phyloP scores from a whole-genome alignment of 2,329 filamentous ascomycete genomes.

The Leptographium radiaticola region DNA sequence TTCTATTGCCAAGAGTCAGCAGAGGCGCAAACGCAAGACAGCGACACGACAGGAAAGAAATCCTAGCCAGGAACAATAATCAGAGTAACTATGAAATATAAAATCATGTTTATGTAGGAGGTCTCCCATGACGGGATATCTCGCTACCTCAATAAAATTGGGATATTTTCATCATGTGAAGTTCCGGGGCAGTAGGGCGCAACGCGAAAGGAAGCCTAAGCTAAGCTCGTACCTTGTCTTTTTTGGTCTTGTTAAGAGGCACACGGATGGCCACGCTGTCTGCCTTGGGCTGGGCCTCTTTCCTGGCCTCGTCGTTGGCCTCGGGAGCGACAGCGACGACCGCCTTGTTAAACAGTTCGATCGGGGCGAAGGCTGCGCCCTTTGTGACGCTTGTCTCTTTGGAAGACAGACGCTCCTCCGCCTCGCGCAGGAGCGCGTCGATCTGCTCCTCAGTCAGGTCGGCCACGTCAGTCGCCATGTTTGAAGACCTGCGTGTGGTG shows the following conservation, averaged over 20 bases:
- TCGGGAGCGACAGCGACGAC: conserved; percentile 5
- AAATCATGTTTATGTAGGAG: conserved; percentile 50
- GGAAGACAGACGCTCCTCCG: conserved; percentile 22
- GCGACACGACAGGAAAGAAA: conserved; percentile 14
- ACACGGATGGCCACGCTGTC: conserved; percentile 18
- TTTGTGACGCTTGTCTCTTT: conserved; percentile 4
- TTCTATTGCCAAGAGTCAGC: conserved; percentile 16
- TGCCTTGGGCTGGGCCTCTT: conserved; percentile 8
- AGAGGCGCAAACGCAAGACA: conserved; percentile 12
- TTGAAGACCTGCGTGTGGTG: neutral
- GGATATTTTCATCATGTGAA: conserved; percentile 60
- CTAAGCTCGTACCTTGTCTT: conserved; percentile 18
- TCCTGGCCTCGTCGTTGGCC: conserved; percentile 5
- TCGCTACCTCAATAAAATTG: conserved; percentile 60
- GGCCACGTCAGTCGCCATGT: conserved; percentile 14
- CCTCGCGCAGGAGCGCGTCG: conserved; percentile 24
- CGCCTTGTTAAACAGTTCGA: neutral
- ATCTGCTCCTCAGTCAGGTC: conserved; percentile 23
- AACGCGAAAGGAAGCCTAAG: neutral
- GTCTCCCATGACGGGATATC: conserved; percentile 68
- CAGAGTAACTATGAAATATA: conserved; percentile 64
- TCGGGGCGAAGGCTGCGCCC: neutral
- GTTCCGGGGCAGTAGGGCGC: neutral
- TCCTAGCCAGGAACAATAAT: conserved; percentile 29
- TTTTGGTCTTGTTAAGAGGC: conserved; percentile 15